Base-by-base conservation (phyloP, 352 stramenopile genomes). In the Phytophthora quininea region DNA sequence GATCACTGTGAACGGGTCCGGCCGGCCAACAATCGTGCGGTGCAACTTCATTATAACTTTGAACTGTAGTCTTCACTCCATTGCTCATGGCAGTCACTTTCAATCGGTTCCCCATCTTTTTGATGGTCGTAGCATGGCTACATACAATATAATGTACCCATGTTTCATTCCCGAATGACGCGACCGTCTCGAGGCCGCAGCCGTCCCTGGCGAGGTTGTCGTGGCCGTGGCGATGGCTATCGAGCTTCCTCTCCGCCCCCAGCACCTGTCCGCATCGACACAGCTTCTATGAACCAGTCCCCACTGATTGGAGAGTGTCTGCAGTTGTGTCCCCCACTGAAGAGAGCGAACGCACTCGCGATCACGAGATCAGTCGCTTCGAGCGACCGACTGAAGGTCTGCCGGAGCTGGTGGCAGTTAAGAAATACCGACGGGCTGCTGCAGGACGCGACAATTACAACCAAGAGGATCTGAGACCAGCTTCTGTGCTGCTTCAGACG, bases 391-490 rank as follows among this genome's bases (percentile, higher is more conserved):
- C 30, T 49, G 32, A 33, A 37, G 29, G 40, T 19, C 33, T 15
- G 32, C 11, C 54, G 15, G 51, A 4, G 7, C 57, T 78, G 8
- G 57, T 73, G 32, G 55, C 76, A 2, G 74, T 88, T 7, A 86
- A 88, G 52, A 84, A 84, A 74, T 86, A 88, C 43, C 74, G 79
- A n/a, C 71, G 79, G 58, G 66, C 79, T 40, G 79, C 79, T 52
- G 79, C 79, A 3, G 79, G 79, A 40, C 68, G 69, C n/a, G 55
- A 71, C 19, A 65, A 73, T 15, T 56, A 68, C 33, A 55, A 79
- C 29, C 30, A 57, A 2, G 33, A 14, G 35, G 52, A 82, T 43
- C 55, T 87, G 35, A 67, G 80, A 48, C 80, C 80, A 24, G 49
- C 76, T 5, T 37, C 35, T 1, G 68, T 84, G 52, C 67, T 89